Evolutionary conservation across 176 grass and related monocot genomes (phyloP), one percentile per base, ranked within the genome.

Genomic region (Neostapfia colusana): DNA sequence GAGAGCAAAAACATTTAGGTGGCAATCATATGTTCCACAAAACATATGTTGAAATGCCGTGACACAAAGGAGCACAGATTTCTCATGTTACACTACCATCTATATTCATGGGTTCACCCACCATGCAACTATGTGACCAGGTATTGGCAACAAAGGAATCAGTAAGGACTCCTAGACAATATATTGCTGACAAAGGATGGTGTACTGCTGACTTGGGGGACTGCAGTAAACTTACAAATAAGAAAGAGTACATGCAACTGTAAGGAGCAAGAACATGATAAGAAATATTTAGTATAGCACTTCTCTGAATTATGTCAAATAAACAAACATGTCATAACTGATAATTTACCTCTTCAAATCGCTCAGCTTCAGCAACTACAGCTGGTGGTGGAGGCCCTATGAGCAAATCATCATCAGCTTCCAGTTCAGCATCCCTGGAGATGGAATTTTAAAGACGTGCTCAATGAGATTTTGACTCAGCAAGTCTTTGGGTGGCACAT

Each of bases 371-470:
- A 49, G 84, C 76, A 42, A 98, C 95, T 85, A 98, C 85, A 67
- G 95, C 91, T 76, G 95, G 91, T 43, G 95, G 95, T 77, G 95
- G 87, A 21, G 95, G 89, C 1, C 95, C 95, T 84, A 98, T 98
- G 43, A 98, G 95, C 81, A 94, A 90, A 15, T 63, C 89, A 73
- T 82, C 80, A 82, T 98, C 87, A 16, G 82, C 85, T 84, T 90
- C 93, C 50, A 94, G 55, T 43, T 98, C 91, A 76, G 91, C 91
- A 79, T 94, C 91, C 76, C 94, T 97, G 78, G 31, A 81, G 41
- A 82, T 16, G n/a, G 23, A 37, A 78, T 13, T 43, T 64, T 70
- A 12, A 70, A 44, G 12, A 67, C 43, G 27, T 74, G 14, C 2
- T 78, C 10, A 50, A n/a, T 82, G n/a, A 78, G 53, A 75, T 54